Evolutionary conservation across 1,139 yeast species (phyloP).

Genomic region (Lodderomyces elongisporus): DNA sequence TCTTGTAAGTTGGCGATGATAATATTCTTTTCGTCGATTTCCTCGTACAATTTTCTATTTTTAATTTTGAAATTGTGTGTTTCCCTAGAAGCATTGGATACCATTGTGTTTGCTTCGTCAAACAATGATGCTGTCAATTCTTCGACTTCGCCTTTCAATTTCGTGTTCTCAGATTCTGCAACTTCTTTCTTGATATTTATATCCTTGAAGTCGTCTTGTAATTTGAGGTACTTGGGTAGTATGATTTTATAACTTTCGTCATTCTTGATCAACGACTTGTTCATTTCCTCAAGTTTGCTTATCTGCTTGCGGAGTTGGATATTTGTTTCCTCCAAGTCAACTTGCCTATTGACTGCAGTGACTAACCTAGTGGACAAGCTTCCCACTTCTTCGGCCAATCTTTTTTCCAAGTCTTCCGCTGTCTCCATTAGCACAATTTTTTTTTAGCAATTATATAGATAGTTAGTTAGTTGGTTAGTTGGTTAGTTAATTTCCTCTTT

Average conservation of each 20-base stretch:
- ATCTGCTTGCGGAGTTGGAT: conserved; percentile 32
- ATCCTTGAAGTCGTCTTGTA: conserved; percentile 32
- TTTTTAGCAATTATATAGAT: too few species aligned
- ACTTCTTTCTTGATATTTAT: conserved; percentile 25
- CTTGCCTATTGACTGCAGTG: conserved; percentile 57
- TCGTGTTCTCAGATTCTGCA: conserved; percentile 56
- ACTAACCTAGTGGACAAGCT: conserved; percentile 55
- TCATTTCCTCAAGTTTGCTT: conserved; percentile 18
- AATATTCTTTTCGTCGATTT: conserved; percentile 66
- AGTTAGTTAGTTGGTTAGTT: too few species aligned
- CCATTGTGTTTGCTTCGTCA: conserved; percentile 79
- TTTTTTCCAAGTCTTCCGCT: conserved; percentile 18
- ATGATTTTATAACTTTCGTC: conserved; percentile 27
- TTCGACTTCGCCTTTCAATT: conserved; percentile 66
- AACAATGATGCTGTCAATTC: conserved; percentile 72
- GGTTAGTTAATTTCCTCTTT: too few species aligned
- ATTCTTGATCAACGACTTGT: conserved; percentile 15
- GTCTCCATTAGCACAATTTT: neutral
- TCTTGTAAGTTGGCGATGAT: conserved; percentile 62
- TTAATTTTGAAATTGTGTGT: conserved; percentile 48
- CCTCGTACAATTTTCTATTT: conserved; percentile 57
- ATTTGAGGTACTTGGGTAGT: conserved; percentile 24
- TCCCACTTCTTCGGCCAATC: conserved; percentile 53
- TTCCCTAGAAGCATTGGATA: conserved; percentile 62
- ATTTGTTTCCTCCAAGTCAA: conserved; percentile 44